phyloP scores from a whole-genome alignment of 2,329 filamentous ascomycete genomes.

The Triangularia verruculosa region DNA sequence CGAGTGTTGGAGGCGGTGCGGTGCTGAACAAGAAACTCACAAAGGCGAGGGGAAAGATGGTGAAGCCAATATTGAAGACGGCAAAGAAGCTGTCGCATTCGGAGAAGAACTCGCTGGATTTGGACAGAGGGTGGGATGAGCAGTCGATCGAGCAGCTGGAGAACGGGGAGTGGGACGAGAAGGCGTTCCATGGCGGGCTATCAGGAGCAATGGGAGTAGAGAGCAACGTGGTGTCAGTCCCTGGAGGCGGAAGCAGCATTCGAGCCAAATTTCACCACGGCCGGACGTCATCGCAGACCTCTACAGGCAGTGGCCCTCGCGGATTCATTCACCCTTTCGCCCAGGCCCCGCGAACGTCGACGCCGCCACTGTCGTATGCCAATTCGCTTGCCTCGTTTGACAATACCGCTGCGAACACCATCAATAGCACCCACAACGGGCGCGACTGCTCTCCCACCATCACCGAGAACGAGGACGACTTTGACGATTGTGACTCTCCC shows the following conservation, averaged over 20 bases:
- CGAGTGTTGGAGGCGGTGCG: slow-evolving; percentile 35
- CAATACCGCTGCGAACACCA: slow-evolving; percentile 26
- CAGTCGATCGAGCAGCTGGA: slow-evolving; percentile 31
- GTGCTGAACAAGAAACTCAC: slow-evolving; percentile 37
- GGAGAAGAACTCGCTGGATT: slow-evolving; percentile 61
- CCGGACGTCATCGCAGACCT: slow-evolving; percentile 46
- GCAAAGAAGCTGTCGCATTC: slow-evolving; percentile 58
- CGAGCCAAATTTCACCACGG: slow-evolving; percentile 49
- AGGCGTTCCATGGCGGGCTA: slow-evolving; percentile 23
- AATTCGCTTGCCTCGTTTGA: slow-evolving; percentile 54
- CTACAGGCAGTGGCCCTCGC: slow-evolving; percentile 43
- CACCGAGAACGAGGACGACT: slow-evolving; percentile 41
- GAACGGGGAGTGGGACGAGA: slow-evolving; percentile 28
- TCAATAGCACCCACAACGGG: slow-evolving; percentile 18
- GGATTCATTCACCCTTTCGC: slow-evolving; percentile 64
- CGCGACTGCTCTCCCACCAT: slow-evolving; percentile 57
- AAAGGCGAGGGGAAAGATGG: slow-evolving; percentile 49
- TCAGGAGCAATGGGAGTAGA: slow-evolving; percentile 35
- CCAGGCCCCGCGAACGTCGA: slow-evolving; percentile 60
- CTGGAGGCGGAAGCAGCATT: slow-evolving; percentile 24
- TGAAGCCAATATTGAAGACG: slow-evolving; percentile 64
- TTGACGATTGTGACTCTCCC: slow-evolving; percentile 14
- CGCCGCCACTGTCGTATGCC: slow-evolving; percentile 57
- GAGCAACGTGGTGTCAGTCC: slow-evolving; percentile 30
- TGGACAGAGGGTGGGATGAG: slow-evolving; percentile 59